A percentile compares a stretch with the other conserved stretches of the same genome.
Evolutionary conservation across 768 basidiomycete genomes (phyloP).

Genomic region (Podaxis mareebaensis): DNA sequence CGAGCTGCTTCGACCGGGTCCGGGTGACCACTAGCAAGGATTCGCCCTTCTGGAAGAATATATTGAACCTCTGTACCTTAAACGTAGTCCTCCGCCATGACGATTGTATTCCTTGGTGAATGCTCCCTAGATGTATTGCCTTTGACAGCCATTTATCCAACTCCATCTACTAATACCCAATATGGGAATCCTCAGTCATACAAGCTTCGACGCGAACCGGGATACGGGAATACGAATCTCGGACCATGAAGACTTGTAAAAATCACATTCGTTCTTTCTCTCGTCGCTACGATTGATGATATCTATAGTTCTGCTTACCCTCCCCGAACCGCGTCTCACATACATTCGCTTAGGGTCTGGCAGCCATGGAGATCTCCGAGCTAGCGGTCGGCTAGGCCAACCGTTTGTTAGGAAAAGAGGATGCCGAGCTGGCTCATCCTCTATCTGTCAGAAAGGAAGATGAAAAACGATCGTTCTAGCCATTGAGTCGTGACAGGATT

Average conservation of each 20-base stretch:
- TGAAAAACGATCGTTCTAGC: neutral
- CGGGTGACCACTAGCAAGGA: neutral
- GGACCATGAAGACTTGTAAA: neutral
- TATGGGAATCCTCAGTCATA: neutral
- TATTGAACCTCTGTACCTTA: neutral
- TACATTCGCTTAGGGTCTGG: neutral
- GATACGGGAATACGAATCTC: neutral
- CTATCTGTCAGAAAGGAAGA: neutral
- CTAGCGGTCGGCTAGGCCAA: neutral
- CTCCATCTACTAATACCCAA: slow-evolving; percentile 1
- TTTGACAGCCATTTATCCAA: neutral
- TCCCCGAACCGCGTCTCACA: neutral
- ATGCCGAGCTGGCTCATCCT: neutral
- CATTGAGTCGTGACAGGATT: neutral
- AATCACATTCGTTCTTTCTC: neutral
- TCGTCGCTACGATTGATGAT: neutral
- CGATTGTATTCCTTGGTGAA: neutral
- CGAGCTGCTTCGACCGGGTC: neutral
- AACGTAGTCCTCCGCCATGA: neutral
- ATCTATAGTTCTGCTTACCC: neutral
- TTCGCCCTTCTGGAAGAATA: neutral
- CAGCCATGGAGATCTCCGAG: slow-evolving; percentile 1
- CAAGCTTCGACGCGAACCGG: neutral
- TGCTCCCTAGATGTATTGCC: neutral
- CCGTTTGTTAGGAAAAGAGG: neutral